phyloP scores from a whole-genome alignment of 345 rosid species.

The Eucalyptus tenuipes region DNA sequence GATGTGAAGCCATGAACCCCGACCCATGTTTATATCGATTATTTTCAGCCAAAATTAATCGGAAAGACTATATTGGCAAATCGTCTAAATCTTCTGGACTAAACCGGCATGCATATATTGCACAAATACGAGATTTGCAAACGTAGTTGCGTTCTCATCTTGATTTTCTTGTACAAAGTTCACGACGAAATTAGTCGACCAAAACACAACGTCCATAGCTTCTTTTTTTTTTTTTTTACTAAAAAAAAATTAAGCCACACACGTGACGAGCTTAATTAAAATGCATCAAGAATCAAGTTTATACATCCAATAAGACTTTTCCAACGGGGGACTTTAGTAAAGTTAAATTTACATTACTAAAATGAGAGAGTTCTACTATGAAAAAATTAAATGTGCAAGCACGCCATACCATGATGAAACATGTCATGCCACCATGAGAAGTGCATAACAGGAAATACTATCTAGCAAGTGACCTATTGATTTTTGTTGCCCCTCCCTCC shows the following conservation, averaged over 20 bases:
- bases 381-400: neutral
- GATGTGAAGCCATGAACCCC: rapidly evolving
- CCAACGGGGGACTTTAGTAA: neutral
- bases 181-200: neutral
- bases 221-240: neutral
- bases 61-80: rapidly evolving
- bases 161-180: neutral
- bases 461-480: neutral
- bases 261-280: neutral
- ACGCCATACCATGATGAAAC: neutral
- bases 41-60: neutral
- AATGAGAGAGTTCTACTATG: neutral
- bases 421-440: neutral
- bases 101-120: neutral
- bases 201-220: neutral
- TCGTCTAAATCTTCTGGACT: neutral
- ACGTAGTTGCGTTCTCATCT: neutral
- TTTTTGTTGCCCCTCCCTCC: neutral
- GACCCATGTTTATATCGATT: rapidly evolving
- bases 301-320: neutral
- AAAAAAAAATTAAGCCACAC: neutral
- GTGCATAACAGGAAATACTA: neutral
- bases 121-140: neutral
- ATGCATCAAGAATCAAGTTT: neutral
- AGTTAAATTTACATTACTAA: neutral